Base-by-base conservation (phyloP, 1,284 basidiomycete genomes). In the Mixia osmundae region DNA sequence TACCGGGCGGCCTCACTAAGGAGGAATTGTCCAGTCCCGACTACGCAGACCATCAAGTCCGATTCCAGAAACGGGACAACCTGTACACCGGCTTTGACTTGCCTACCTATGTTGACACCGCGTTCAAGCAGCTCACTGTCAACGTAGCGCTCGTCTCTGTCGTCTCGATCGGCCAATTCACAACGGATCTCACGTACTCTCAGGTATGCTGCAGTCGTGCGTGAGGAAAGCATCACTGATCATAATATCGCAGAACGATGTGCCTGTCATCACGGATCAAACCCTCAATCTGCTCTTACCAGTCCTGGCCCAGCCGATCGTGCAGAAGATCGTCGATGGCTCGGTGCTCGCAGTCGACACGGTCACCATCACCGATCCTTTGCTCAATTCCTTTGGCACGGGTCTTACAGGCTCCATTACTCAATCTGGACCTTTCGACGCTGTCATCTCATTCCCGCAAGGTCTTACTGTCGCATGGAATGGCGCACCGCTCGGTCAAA, bases 281-380 rank as follows among this genome's bases (percentile, higher is more conserved):
- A 69, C 61, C 36, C 57, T 76, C 38, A 61, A 74, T 49, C 52
- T 71, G 33, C 65, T 79, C 33, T 59, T 79, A 6, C 76, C 75
- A 6, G 54, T 74, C 30, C 63, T 79, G 35, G 75, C 76, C 1
- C 62, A 66, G 40, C 76, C 76, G 3, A 76, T 79, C 41, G 76
- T 78, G n/a, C 72, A 79, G 54, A 69, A 67, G 46, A 66, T 79
- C 42, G 71, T 79, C 27, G 61, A 64, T 19, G 66, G 61, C 18
- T 61, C 72, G 7, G 54, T 61, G 14, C 56, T 79, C 35, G 63
- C 69, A 5, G 57, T 75, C 38, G 60, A 65, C 30, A 66, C 57
- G 0, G 65, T 75, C 8, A 47, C 71, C 29, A 74, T 75, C 52
- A 61, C 58, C 18, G 52, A 70, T 44, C 65, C 68, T 3, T 55